Percentiles rank a stretch among this genome's conserved stretches.
Conservation (phyloP, 257 asterid genomes). For the Solanum sejunctum region DNA sequence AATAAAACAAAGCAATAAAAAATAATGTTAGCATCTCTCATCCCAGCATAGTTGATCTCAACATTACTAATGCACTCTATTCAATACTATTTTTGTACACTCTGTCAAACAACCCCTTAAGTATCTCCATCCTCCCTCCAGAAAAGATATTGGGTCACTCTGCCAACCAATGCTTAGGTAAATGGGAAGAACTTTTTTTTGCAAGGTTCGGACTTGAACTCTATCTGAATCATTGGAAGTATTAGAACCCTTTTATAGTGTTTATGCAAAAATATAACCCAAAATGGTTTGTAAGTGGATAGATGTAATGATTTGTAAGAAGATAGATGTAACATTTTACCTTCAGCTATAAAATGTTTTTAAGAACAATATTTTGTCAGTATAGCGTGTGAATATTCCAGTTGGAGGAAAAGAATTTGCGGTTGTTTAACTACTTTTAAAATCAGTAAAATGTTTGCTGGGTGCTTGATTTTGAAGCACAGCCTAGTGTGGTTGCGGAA, state of each 20-base stretch:
- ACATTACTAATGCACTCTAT: too few relatives aligned
- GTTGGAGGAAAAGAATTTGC: neutral
- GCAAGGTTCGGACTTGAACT: neutral
- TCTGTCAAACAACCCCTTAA: neutral
- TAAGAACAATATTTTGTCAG: neutral
- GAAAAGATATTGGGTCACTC: neutral
- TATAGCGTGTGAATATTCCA: neutral
- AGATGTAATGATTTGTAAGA: neutral
- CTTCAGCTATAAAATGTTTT: neutral
- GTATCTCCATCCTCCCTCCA: neutral
- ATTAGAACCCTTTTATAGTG: neutral
- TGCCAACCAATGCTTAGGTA: neutral
- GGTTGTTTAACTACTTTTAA: neutral
- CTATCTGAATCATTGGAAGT: neutral
- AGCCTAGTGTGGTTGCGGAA: neutral
- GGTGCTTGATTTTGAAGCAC: neutral
- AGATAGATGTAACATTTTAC: neutral
- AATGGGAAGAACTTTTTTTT: neutral
- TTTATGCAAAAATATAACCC: neutral
- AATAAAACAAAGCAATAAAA: too few relatives aligned
- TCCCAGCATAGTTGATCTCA: too few relatives aligned
- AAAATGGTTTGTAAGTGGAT: neutral
- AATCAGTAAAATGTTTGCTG: neutral
- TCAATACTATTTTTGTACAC: too few relatives aligned
- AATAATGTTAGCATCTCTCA: too few relatives aligned